Evolutionary conservation across 2,329 filamentous ascomycete genomes (phyloP), one percentile per base, ranked within the genome.

Genomic region (Coniochaeta ligniaria): DNA sequence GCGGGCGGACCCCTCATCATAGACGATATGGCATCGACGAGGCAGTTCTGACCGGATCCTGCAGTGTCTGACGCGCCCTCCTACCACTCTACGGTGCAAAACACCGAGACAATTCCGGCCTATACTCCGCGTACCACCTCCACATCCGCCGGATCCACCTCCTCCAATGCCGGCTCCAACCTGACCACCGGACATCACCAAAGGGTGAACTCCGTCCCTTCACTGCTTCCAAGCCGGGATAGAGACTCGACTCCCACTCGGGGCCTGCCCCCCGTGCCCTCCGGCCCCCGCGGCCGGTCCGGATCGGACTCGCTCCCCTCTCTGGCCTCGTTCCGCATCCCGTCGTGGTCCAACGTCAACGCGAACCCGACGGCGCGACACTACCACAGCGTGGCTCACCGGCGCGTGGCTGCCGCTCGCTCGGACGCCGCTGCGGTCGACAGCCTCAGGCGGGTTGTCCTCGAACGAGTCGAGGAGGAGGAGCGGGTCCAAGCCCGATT

Each of bases 61-160:
- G n/a, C 65, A 86, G 83, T 83, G 63, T 89, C 86, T 59, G 85
- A 88, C 59, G 83, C 80, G 2, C 87, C 87, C 5, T 85, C 85
- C 1, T 88, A 89, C 69, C 83, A 85, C 68, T 85, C 84, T 20
- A 79, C 77, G 59, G 75, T 77, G 36, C 76, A 74, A 14, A 66
- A 76, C 65, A 67, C 72, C 45, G 80, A 83, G 63, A 68, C 74
- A 41, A 72, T 78, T n/a, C 83, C 83, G 6, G 73, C 80, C 11
- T 85, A 85, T 66, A 75, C 80, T 11, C 80, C 80, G 52, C 70
- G 67, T 62, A 62, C 72, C 12, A 72, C 75, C 31, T 70, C 74
- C 22, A 76, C 70, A 45, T 72, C 73, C 8, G 72, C 75, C 28
- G 70, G 74, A 20, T 76, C 76, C 66, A 64, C 71, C 62, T 67